Evolutionary conservation across 2,329 filamentous ascomycete species (phyloP).

Genomic region (Pyricularia pennisetigena): DNA sequence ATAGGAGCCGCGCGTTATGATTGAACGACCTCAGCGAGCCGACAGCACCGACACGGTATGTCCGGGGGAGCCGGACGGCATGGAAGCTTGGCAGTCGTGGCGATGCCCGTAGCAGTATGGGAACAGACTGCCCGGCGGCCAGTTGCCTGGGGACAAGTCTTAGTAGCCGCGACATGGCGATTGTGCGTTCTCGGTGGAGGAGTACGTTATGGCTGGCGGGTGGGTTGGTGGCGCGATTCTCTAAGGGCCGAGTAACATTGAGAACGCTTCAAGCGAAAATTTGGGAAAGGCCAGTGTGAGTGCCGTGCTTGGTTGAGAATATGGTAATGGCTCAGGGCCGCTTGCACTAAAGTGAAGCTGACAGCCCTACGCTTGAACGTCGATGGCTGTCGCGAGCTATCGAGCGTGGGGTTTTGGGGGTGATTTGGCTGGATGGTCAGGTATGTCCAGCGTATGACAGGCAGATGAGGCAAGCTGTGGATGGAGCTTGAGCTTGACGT

Average conservation of each 20-base stretch:
- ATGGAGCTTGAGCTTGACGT: not conserved
- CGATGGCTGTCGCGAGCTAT: not conserved
- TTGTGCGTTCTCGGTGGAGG: not conserved
- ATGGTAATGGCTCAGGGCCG: not conserved
- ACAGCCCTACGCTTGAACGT: not conserved
- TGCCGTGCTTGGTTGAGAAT: not conserved
- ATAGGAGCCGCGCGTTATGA: slow-evolving; percentile 6
- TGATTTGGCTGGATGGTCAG: not conserved
- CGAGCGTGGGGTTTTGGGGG: not conserved
- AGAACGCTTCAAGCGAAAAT: not conserved
- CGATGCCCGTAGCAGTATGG: not conserved
- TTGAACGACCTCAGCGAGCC: slow-evolving; percentile 2
- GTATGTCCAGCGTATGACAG: not conserved
- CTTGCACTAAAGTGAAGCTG: not conserved
- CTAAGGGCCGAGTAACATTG: not conserved
- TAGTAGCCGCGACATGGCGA: not conserved
- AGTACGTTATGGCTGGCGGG: not conserved
- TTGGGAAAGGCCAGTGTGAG: not conserved
- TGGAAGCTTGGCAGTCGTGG: slow-evolving; percentile 8
- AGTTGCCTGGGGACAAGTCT: not conserved
- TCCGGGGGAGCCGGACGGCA: slow-evolving; percentile 11
- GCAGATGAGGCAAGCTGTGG: not conserved
- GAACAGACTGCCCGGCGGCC: not conserved
- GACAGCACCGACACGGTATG: slow-evolving; percentile 7
- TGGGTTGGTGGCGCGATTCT: not conserved